These are phyloP conservation scores for Paxillus involutus DNA, from an alignment of 768 basidiomycete species.

Conservation along the genomic window DNA sequence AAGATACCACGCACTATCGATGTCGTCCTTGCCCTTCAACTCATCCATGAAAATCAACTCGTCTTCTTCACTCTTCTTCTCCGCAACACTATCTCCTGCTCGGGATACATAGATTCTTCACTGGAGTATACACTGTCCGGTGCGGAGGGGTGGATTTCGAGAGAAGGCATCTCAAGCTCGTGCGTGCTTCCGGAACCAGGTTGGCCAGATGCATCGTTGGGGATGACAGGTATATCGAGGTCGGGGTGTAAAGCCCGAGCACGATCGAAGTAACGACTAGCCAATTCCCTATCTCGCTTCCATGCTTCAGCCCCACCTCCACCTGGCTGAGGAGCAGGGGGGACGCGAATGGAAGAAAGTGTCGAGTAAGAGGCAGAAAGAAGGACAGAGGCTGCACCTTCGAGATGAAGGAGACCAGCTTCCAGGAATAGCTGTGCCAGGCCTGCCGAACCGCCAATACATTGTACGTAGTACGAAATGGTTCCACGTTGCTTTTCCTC, in stretches of 20 bases:
- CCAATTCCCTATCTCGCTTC: conserved; percentile 72
- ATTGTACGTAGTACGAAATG: conserved; percentile 58
- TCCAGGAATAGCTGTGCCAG: conserved; percentile 77
- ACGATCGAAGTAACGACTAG: conserved; percentile 70
- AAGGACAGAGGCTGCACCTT: conserved; percentile 72
- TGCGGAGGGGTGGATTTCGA: conserved; percentile 44
- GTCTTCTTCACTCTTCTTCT: conserved; percentile 55
- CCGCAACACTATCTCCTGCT: conserved; percentile 34
- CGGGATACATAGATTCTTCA: conserved; percentile 26
- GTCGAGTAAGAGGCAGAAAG: conserved; percentile 75
- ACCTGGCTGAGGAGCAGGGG: conserved; percentile 46
- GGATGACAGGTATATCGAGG: conserved; percentile 70
- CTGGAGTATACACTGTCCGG: conserved; percentile 29
- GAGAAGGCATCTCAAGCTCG: conserved; percentile 67
- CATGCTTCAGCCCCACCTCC: conserved; percentile 69
- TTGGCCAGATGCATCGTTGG: conserved; percentile 40
- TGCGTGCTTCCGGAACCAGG: conserved; percentile 28
- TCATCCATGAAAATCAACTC: conserved; percentile 48
- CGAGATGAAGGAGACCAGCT: conserved; percentile 78
- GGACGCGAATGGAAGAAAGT: conserved; percentile 74
- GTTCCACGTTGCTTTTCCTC: conserved; percentile 51
- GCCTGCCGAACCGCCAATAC: conserved; percentile 64
- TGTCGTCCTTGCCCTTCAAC: conserved; percentile 49
- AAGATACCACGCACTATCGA: conserved; percentile 77
- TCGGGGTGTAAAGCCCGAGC: conserved; percentile 58